These are phyloP conservation scores for Brassica balearica DNA, from an alignment of 441 rosid species.

Conservation along the genomic window DNA sequence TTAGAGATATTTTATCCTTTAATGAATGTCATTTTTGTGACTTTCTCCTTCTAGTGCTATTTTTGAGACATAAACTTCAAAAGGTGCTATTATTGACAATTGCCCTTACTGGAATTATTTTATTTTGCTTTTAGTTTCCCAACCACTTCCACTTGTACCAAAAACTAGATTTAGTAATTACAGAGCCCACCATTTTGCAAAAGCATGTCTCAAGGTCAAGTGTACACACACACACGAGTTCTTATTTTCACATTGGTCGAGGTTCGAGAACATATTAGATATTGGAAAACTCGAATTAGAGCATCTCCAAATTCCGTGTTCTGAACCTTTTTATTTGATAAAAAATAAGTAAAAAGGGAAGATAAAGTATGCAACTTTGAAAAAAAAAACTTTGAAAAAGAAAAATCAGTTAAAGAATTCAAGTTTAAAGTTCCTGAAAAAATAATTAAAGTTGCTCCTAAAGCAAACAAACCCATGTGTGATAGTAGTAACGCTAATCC, in stretches of 20 bases:
- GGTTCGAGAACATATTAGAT: conserved; percentile 19
- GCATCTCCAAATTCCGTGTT: conserved; percentile 35
- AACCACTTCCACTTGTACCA: conserved; percentile 46
- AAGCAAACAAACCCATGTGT: conserved; percentile 36
- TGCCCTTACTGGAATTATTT: conserved; percentile 25
- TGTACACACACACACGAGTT: conserved; percentile 32
- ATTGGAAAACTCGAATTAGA: conserved; percentile 25
- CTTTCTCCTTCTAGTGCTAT: too few species aligned
- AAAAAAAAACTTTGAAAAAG: background rate
- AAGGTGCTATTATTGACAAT: too few species aligned
- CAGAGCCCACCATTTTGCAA: conserved; percentile 33
- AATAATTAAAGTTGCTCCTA: background rate
- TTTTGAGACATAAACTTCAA: too few species aligned
- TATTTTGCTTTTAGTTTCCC: conserved; percentile 34
- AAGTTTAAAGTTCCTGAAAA: background rate
- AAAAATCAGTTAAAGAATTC: background rate
- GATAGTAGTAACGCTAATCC: conserved; percentile 13
- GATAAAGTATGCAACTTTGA: conserved; percentile 9
- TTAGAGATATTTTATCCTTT: too few species aligned
- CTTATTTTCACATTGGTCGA: conserved; percentile 45
- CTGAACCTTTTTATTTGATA: conserved; percentile 17
- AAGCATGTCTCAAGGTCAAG: conserved; percentile 42
- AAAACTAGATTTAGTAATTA: conserved; percentile 34
- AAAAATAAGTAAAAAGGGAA: conserved; percentile 17
- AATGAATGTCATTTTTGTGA: too few species aligned